A percentile compares a stretch with the other conserved stretches of the same genome.
These are phyloP conservation scores for Colletotrichum liriopes DNA, from an alignment of 2,329 filamentous ascomycete genomes.

Conservation along the genomic window DNA sequence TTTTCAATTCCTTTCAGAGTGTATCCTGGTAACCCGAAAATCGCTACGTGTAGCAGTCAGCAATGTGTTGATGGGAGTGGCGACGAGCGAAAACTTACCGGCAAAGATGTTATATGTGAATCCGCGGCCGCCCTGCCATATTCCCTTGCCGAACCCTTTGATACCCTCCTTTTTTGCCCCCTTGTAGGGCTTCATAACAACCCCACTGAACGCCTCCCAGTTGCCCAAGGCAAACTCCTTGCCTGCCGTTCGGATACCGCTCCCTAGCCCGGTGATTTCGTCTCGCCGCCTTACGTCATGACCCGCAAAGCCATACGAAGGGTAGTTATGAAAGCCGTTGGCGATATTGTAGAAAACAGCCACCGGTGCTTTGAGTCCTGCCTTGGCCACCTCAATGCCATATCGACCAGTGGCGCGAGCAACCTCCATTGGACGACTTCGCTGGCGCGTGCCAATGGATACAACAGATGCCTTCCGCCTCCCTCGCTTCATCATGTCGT, in stretches of 20 bases:
- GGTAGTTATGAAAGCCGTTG: conserved; percentile 82
- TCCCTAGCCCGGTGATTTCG: conserved; percentile 78
- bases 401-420: conserved; percentile 66
- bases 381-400: conserved; percentile 72
- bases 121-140: conserved; percentile 61
- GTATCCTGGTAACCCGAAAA: conserved; percentile 66
- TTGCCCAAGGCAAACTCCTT: conserved; percentile 76
- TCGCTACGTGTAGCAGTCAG: conserved; percentile 49
- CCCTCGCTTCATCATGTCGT: neutral
- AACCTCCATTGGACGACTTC: conserved; percentile 45
- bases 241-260: conserved; percentile 72
- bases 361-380: conserved; percentile 76
- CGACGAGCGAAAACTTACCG: conserved; percentile 40
- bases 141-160: conserved; percentile 74
- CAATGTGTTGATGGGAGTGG: neutral
- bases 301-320: conserved; percentile 76
- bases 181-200: conserved; percentile 75
- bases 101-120: conserved; percentile 62
- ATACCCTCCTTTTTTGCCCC: conserved; percentile 75
- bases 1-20: conserved; percentile 69
- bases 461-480: conserved; percentile 9
- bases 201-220: conserved; percentile 78
- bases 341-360: conserved; percentile 79
- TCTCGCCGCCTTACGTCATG: conserved; percentile 75
- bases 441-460: neutral